Conservation (phyloP, 768 basidiomycete species). For the Leucocoprinus birnbaumii region DNA sequence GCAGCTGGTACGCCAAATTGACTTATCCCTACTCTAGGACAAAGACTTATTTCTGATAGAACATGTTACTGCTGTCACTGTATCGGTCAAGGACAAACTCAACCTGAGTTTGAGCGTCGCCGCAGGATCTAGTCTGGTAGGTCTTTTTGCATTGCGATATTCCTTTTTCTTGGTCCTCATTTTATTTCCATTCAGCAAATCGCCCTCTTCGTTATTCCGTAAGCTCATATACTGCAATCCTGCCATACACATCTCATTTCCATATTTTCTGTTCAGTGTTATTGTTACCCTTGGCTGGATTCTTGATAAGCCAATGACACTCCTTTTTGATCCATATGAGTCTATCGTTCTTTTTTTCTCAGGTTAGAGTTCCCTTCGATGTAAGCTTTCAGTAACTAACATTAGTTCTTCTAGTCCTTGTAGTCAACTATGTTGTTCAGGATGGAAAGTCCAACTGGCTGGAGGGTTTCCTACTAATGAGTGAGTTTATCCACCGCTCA, state of each 20-base stretch:
- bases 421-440: conserved; percentile 77
- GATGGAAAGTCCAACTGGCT: conserved; percentile 87
- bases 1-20: conserved; percentile 77
- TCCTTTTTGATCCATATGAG: conserved; percentile 90
- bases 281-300: conserved; percentile 80
- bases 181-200: conserved; percentile 58
- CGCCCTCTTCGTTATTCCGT: conserved; percentile 84
- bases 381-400: not conserved
- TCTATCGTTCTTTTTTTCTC: conserved; percentile 56
- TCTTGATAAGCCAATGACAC: conserved; percentile 72
- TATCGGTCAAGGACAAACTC: conserved; percentile 87
- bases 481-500: conserved; percentile 14
- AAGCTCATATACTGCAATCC: conserved; percentile 22
- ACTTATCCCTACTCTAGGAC: too few species aligned
- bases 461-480: conserved; percentile 61
- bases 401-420: conserved; percentile 52
- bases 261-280: conserved; percentile 39
- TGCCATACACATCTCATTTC: not conserved
- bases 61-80: conserved; percentile 88
- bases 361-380: conserved; percentile 23
- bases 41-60: conserved; percentile 46
- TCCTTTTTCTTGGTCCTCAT: not conserved
- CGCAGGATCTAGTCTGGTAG: conserved; percentile 80
- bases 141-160: conserved; percentile 26
- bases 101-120: conserved; percentile 87